Percentiles rank a stretch among this genome's conserved stretches.
phyloP scores from a whole-genome alignment of 1,284 basidiomycete species.

The Rhodotorula sp. region DNA sequence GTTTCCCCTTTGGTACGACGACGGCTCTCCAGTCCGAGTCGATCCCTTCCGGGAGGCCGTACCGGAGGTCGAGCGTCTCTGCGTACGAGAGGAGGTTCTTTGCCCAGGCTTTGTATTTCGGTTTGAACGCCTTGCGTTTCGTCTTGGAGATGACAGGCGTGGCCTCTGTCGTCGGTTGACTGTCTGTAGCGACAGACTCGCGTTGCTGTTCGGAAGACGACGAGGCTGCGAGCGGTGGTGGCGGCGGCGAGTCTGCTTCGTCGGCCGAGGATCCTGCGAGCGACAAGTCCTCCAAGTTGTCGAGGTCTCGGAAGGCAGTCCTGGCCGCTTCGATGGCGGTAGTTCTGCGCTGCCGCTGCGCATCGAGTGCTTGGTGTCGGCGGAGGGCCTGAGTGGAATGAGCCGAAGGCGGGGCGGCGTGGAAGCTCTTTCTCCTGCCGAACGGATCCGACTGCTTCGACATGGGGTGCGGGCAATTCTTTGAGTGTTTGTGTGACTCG shows the following conservation, averaged over 20 bases:
- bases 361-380: conserved; percentile 1
- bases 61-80: conserved; percentile 38
- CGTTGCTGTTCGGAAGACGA: not conserved
- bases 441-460: not conserved
- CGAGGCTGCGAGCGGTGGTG: not conserved
- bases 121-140: conserved; percentile 19
- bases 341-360: conserved; percentile 10
- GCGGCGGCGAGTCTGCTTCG: conserved; percentile 3
- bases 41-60: conserved; percentile 34
- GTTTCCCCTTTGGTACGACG: conserved; percentile 41
- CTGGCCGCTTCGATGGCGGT: conserved; percentile 34
- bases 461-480: not conserved
- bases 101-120: conserved; percentile 33
- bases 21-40: conserved; percentile 29
- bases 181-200: not conserved
- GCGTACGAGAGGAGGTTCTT: conserved; percentile 37
- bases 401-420: not conserved
- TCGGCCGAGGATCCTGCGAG: conserved; percentile 2
- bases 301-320: conserved; percentile 15
- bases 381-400: conserved; percentile 3
- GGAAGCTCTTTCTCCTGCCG: conserved; percentile 4
- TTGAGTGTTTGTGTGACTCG: too few species aligned
- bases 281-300: conserved; percentile 28
- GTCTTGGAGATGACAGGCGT: conserved; percentile 5
- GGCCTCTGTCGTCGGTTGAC: not conserved